Conservation (phyloP, 179 eudicot genomes). For the Spergularia azorica region DNA sequence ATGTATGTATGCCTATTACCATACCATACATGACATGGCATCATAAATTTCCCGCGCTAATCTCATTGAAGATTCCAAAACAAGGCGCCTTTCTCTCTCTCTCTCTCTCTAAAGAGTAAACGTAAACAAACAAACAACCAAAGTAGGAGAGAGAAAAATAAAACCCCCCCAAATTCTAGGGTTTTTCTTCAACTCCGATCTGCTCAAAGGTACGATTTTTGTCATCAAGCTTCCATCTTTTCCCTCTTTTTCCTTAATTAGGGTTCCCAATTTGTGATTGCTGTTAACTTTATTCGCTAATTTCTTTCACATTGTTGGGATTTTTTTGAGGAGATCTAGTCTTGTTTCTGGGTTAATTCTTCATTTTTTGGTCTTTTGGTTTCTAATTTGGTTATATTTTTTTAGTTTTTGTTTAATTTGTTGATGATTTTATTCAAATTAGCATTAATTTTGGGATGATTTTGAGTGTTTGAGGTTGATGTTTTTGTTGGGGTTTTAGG, state of each 20-base stretch:
- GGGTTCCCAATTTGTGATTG: slow-evolving; percentile 1
- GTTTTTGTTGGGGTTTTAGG: slow-evolving; percentile 18
- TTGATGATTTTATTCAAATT: background rate
- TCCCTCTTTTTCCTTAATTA: background rate
- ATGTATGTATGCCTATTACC: too few species aligned
- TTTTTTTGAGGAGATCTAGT: slow-evolving; percentile 11
- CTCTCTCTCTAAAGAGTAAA: background rate
- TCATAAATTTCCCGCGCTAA: slow-evolving; percentile 32
- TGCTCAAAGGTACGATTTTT: slow-evolving; percentile 9
- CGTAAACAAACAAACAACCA: background rate
- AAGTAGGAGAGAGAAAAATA: background rate
- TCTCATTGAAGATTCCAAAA: slow-evolving; percentile 27
- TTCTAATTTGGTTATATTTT: background rate
- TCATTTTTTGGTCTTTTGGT: background rate
- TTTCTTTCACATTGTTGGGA: slow-evolving; percentile 1
- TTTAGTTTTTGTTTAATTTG: background rate
- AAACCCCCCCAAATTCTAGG: slow-evolving; percentile 1
- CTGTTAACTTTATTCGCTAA: background rate
- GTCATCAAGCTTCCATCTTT: background rate
- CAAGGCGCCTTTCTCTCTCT: slow-evolving; percentile 21
- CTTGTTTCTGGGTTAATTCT: background rate
- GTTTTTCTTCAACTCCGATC: slow-evolving; percentile 13
- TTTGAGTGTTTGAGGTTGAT: background rate
- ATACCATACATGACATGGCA: background rate
- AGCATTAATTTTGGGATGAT: background rate